These are phyloP conservation scores for Phyllosticta citribraziliensis DNA, from an alignment of 2,329 filamentous ascomycete species.

Conservation along the genomic window DNA sequence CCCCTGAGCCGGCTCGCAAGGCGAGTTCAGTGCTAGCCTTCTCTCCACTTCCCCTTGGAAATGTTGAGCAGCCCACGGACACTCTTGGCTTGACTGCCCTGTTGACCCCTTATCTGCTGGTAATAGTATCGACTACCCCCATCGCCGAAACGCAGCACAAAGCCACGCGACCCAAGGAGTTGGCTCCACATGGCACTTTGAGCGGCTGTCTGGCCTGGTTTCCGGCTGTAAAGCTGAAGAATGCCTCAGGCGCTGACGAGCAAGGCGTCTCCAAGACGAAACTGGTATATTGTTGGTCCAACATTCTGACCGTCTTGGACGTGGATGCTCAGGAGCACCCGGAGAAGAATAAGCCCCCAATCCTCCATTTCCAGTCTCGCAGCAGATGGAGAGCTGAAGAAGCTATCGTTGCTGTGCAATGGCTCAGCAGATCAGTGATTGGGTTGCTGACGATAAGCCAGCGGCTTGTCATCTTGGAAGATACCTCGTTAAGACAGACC, in stretches of 20 bases:
- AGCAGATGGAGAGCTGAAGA: slow-evolving; percentile 91
- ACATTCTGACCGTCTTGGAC: slow-evolving; percentile 88
- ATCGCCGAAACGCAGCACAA: slow-evolving; percentile 96
- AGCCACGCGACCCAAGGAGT: slow-evolving; percentile 78
- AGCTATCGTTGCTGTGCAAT: slow-evolving; percentile 91
- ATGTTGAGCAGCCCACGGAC: slow-evolving; percentile 81
- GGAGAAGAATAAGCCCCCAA: slow-evolving; percentile 67
- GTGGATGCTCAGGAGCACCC: slow-evolving; percentile 60
- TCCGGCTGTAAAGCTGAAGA: slow-evolving; percentile 85
- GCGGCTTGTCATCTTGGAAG: slow-evolving; percentile 83
- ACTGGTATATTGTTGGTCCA: slow-evolving; percentile 96
- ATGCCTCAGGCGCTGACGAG: slow-evolving; percentile 54
- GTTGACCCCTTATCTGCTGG: slow-evolving; percentile 87
- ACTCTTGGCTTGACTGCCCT: slow-evolving; percentile 85
- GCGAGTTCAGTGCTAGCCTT: slow-evolving; percentile 94
- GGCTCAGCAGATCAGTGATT: slow-evolving; percentile 88
- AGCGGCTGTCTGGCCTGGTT: slow-evolving; percentile 96
- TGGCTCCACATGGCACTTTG: slow-evolving; percentile 80
- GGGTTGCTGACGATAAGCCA: slow-evolving; percentile 91
- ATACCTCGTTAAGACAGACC: slow-evolving; percentile 78
- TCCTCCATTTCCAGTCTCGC: slow-evolving; percentile 68
- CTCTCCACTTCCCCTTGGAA: slow-evolving; percentile 82
- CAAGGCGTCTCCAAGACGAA: slow-evolving; percentile 71
- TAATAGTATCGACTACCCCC: slow-evolving; percentile 94
- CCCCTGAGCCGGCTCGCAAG: slow-evolving; percentile 60